These are phyloP conservation scores for Russula olivacea DNA, from an alignment of 768 basidiomycete species.

Conservation along the genomic window DNA sequence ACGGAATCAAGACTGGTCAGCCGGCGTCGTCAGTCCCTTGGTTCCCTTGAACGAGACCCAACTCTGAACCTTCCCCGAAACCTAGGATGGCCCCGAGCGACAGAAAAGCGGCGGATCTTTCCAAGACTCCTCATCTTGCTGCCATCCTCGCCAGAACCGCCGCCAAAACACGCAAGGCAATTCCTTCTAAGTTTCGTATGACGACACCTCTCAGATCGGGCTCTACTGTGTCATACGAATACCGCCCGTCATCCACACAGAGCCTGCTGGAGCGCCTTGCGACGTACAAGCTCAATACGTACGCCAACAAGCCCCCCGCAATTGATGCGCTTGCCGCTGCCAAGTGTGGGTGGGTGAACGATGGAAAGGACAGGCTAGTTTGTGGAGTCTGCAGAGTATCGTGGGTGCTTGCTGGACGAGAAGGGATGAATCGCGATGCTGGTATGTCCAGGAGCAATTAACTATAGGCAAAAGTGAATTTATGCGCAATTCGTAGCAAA, in stretches of 20 bases:
- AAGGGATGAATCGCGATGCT: slow-evolving; percentile 70
- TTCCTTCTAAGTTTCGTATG: slow-evolving; percentile 41
- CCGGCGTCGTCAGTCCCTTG: slow-evolving; percentile 32
- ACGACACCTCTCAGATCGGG: slow-evolving; percentile 29
- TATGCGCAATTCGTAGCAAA: slow-evolving; percentile 41
- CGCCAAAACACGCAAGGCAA: slow-evolving; percentile 45
- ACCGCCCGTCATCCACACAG: slow-evolving; percentile 69
- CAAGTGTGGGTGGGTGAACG: slow-evolving; percentile 79
- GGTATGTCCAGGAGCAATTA: slow-evolving; percentile 47
- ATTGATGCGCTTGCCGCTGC: slow-evolving; percentile 78
- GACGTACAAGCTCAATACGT: slow-evolving; percentile 75
- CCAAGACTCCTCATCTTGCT: slow-evolving; percentile 61
- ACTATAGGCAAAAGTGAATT: neutral
- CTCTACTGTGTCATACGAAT: slow-evolving; percentile 46
- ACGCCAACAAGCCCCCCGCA: slow-evolving; percentile 65
- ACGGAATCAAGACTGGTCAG: slow-evolving; percentile 57
- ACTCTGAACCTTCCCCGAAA: slow-evolving; percentile 12
- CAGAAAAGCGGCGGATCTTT: slow-evolving; percentile 32
- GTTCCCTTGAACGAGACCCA: neutral
- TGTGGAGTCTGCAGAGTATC: slow-evolving; percentile 67
- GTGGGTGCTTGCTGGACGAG: slow-evolving; percentile 66
- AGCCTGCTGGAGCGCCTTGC: slow-evolving; percentile 69
- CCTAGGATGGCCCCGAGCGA: slow-evolving; percentile 24
- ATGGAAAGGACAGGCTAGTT: slow-evolving; percentile 72
- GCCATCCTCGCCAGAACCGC: slow-evolving; percentile 68